phyloP scores from a whole-genome alignment of 116 monocot species.

The Posidonia oceanica region DNA sequence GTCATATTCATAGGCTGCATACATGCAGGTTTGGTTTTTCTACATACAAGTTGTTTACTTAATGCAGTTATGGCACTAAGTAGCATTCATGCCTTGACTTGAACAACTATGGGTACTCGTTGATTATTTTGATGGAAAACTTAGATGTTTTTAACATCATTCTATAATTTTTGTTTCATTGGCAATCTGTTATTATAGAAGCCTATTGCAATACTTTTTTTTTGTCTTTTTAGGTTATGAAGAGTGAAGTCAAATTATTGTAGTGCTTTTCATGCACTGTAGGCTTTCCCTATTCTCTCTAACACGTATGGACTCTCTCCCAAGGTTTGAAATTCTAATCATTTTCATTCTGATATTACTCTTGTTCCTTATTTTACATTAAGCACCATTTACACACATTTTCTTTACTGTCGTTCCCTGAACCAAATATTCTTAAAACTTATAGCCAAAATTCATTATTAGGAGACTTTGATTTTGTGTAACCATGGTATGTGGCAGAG shows the following conservation, averaged over 20 bases:
- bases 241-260: slow-evolving; percentile 54
- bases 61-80: too few relatives aligned
- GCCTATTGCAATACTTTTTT: background rate
- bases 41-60: too few relatives aligned
- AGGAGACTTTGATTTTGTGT: too few relatives aligned
- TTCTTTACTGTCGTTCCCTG: too few relatives aligned
- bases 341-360: slow-evolving; percentile 11
- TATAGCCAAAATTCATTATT: too few relatives aligned
- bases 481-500: too few relatives aligned
- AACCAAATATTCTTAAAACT: too few relatives aligned
- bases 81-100: background rate
- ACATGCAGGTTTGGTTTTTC: too few relatives aligned
- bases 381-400: background rate
- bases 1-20: too few relatives aligned
- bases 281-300: slow-evolving; percentile 82
- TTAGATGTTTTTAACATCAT: background rate
- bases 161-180: background rate
- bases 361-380: background rate
- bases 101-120: background rate
- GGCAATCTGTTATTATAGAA: background rate
- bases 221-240: slow-evolving; percentile 29
- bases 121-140: background rate
- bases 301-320: slow-evolving; percentile 23
- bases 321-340: slow-evolving; percentile 22
- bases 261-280: slow-evolving; percentile 55